A percentile compares a stretch with the other conserved stretches of the same genome.
Conservation (phyloP, 768 basidiomycete species). For the Rossbeevera mucosa region DNA sequence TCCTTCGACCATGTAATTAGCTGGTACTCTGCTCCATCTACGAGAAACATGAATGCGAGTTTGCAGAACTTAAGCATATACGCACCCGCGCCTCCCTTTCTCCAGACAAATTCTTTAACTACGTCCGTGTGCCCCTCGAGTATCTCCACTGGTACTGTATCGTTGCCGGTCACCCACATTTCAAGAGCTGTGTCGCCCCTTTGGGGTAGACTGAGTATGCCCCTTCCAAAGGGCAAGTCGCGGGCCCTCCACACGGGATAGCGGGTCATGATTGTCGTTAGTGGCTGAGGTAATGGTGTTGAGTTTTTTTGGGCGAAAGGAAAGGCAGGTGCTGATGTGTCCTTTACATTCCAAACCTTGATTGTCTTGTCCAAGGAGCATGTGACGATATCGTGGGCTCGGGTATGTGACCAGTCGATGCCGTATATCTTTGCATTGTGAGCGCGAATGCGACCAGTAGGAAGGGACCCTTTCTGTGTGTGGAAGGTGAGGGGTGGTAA, state of each 20-base stretch:
- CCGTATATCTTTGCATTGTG: constrained; percentile 95
- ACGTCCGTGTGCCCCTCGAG: constrained; percentile 91
- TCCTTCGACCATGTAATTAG: constrained; percentile 86
- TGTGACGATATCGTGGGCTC: constrained; percentile 78
- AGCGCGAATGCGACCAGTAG: constrained; percentile 67
- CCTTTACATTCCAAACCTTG: constrained; percentile 65
- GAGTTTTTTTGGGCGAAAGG: constrained; percentile 9
- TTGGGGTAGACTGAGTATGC: constrained; percentile 84
- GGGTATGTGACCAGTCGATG: constrained; percentile 88
- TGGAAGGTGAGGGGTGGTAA: constrained; percentile 3
- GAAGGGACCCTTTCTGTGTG: constrained; percentile 80
- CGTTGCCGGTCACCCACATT: constrained; percentile 57
- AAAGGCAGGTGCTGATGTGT: constrained; percentile 18
- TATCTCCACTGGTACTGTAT: constrained; percentile 49
- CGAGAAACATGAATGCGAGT: not conserved
- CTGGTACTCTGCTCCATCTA: constrained; percentile 53
- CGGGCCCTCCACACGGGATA: constrained; percentile 96
- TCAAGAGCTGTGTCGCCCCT: constrained; percentile 79
- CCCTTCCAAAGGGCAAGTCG: constrained; percentile 86
- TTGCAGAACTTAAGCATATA: not conserved
- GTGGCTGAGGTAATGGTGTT: constrained; percentile 33
- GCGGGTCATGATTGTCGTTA: constrained; percentile 57
- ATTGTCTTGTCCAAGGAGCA: constrained; percentile 94
- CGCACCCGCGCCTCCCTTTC: constrained; percentile 58
- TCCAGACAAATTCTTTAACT: constrained; percentile 98